Evolutionary conservation across 331 rosid genomes (phyloP), one percentile per base, ranked within the genome.

Genomic region (Saraca asoca): DNA sequence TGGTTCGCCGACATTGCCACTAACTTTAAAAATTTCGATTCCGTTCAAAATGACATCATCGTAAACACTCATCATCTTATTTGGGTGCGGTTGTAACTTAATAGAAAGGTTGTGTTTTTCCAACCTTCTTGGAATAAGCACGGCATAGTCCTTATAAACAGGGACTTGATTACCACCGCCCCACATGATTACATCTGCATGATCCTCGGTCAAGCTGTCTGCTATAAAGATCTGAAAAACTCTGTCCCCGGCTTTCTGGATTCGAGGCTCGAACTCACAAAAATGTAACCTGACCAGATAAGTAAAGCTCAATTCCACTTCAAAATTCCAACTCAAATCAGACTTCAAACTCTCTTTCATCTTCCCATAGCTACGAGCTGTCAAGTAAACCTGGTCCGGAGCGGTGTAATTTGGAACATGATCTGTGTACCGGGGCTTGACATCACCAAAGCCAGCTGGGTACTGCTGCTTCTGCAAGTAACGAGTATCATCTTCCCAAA

Each of bases 281-380:
- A 86, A 86, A 71, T 83, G 92, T 11, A 86, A 76, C 64, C 92
- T 69, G 15, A 83, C 56, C 49, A 86, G 15, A 33, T 81, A 83
- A 0, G 0, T 0, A 31, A 83, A 81, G 1, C 13, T 61, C 0
- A 58, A 12, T 43, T 86, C 71, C 0, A 81, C 80, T 0, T 50
- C 17, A 2, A 84, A 75, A 0, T 0, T 0, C 79, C 78, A 70
- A 0, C 85, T 73, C 5, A 84, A 53, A 19, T 65, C 78, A 0
- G 19, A 57, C 0, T 62, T 65, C 0, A 0, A 0, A 0, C 24
- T 12, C 1, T 2, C 12, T 19, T 74, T 24, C 31, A 24, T 0
- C 8, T 0, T 0, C 3, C 82, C 72, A 71, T 77, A 58, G 6
- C 55, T 10, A 5, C 72, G 8, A 1, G 66, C 81, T 0, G 78